phyloP scores from a whole-genome alignment of 2,329 filamentous ascomycete genomes.

The Fusarium sp. region DNA sequence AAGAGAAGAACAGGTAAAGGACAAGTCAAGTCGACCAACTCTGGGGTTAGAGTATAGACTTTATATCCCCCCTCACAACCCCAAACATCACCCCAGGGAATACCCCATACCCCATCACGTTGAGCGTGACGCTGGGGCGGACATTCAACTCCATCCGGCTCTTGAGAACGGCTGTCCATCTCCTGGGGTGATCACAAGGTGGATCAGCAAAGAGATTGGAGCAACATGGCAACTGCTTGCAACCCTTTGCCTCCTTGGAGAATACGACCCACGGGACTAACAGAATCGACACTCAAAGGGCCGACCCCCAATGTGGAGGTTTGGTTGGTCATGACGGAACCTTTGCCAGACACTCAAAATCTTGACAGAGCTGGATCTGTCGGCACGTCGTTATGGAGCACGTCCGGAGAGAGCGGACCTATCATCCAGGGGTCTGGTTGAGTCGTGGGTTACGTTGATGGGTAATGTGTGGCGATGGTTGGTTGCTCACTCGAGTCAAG shows the following conservation, averaged over 20 bases:
- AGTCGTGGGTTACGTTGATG: slow-evolving; percentile 29
- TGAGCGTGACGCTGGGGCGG: slow-evolving; percentile 20
- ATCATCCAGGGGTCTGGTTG: slow-evolving; percentile 11
- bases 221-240: slow-evolving; percentile 2
- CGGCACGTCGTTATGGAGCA: slow-evolving; percentile 30
- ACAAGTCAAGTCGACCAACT: slow-evolving; percentile 5
- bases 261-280: slow-evolving; percentile 33
- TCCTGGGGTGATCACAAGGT: background rate
- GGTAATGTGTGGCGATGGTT: slow-evolving; percentile 25
- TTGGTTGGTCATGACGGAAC: slow-evolving; percentile 26
- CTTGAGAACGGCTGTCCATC: slow-evolving; percentile 14
- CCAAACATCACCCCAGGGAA: background rate
- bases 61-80: slow-evolving; percentile 25
- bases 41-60: slow-evolving; percentile 7
- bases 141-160: slow-evolving; percentile 14
- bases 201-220: slow-evolving; percentile 24
- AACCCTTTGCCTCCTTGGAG: slow-evolving; percentile 16
- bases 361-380: slow-evolving; percentile 34
- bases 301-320: slow-evolving; percentile 27
- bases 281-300: slow-evolving; percentile 19
- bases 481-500: slow-evolving; percentile 18
- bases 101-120: slow-evolving; percentile 31
- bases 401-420: slow-evolving; percentile 22
- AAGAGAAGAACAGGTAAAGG: background rate
- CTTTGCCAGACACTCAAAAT: slow-evolving; percentile 11